Percentiles rank a stretch among this genome's conserved stretches.
Conservation (phyloP, 2,329 filamentous ascomycete species). For the Aspergillus sp. region DNA sequence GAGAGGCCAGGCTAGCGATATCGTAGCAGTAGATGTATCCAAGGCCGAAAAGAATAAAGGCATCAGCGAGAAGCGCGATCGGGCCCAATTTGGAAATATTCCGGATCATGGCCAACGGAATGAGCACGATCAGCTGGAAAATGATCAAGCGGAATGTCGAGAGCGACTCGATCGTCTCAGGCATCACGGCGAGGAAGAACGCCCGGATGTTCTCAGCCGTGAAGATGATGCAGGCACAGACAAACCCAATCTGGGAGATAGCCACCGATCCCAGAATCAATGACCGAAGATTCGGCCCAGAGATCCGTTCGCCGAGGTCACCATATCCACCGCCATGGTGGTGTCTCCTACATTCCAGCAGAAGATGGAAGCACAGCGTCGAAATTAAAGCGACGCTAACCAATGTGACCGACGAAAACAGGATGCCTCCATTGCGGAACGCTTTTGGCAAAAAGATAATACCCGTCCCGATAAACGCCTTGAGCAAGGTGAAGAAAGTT, state of each 20-base stretch:
- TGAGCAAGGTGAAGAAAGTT: slow-evolving; percentile 75
- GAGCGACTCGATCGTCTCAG: slow-evolving; percentile 48
- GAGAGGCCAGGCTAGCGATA: slow-evolving; percentile 73
- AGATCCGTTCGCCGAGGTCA: slow-evolving; percentile 67
- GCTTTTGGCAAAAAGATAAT: slow-evolving; percentile 82
- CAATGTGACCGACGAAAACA: slow-evolving; percentile 71
- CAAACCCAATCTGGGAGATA: slow-evolving; percentile 74
- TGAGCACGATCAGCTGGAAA: slow-evolving; percentile 87
- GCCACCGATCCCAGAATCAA: slow-evolving; percentile 70
- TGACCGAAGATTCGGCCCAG: slow-evolving; percentile 61
- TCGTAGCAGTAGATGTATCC: slow-evolving; percentile 95
- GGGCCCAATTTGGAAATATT: slow-evolving; percentile 96
- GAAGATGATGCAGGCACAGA: slow-evolving; percentile 75
- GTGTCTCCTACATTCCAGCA: slow-evolving; percentile 64
- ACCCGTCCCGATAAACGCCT: slow-evolving; percentile 76
- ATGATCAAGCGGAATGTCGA: slow-evolving; percentile 62
- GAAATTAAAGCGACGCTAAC: slow-evolving; percentile 65
- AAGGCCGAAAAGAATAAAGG: slow-evolving; percentile 87
- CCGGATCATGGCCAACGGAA: slow-evolving; percentile 85
- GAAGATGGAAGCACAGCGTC: slow-evolving; percentile 69
- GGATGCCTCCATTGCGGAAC: slow-evolving; percentile 73
- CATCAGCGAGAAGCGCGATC: slow-evolving; percentile 84
- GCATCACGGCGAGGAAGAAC: slow-evolving; percentile 64
- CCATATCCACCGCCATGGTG: slow-evolving; percentile 69
- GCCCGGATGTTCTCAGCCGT: slow-evolving; percentile 71